Evolutionary conservation across 192 early-diverging fungal genomes (phyloP).

Genomic region (Spinellus fusiger): DNA sequence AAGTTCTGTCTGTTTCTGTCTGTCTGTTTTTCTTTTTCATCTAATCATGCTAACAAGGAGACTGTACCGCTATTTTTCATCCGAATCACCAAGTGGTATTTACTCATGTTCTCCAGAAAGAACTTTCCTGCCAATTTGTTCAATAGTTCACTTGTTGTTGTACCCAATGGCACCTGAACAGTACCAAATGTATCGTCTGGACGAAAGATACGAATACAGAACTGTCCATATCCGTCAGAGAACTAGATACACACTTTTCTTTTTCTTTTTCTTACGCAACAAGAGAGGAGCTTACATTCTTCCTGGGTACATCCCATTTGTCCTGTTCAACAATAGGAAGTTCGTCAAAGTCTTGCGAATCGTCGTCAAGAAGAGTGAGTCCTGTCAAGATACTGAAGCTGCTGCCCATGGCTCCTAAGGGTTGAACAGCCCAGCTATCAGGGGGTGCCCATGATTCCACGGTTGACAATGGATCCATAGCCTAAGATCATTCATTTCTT

Average conservation of each 20-base stretch:
- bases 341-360: constrained; percentile 28
- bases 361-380: constrained; percentile 28
- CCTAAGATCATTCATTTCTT: constrained; percentile 1
- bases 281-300: constrained; percentile 12
- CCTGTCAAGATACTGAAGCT: constrained; percentile 2
- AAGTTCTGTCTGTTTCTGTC: neutral
- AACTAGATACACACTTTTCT: neutral
- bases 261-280: no score
- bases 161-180: constrained; percentile 58
- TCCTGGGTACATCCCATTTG: constrained; percentile 12
- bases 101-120: constrained; percentile 63
- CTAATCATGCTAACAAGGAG: neutral
- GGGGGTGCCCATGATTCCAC: constrained; percentile 57
- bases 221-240: constrained; percentile 32
- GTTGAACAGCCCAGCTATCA: constrained; percentile 66
- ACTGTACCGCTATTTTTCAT: constrained; percentile 20
- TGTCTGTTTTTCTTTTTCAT: neutral
- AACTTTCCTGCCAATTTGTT: constrained; percentile 75
- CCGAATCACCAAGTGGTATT: constrained; percentile 13
- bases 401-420: constrained; percentile 11
- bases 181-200: constrained; percentile 78
- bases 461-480: neutral
- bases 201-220: constrained; percentile 68
- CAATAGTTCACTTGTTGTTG: constrained; percentile 68
- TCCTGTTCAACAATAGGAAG: constrained; percentile 17